phyloP scores from a whole-genome alignment of 129 eudicot genomes.

The Flaveria linearis region DNA sequence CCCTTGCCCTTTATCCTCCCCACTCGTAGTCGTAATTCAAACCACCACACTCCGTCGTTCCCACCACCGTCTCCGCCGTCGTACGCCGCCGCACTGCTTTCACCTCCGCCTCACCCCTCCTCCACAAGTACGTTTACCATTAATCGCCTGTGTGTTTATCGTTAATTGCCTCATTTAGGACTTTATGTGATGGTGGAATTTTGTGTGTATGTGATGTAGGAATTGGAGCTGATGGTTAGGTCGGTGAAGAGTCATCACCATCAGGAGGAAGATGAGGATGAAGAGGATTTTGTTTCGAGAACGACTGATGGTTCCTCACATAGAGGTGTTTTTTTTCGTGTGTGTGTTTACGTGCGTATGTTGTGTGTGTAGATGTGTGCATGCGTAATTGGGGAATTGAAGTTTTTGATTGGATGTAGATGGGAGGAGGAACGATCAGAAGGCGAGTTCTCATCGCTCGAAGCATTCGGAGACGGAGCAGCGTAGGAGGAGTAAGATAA shows the following conservation, averaged over 20 bases:
- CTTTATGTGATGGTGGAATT: background rate
- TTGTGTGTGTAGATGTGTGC: slow-evolving; percentile 10
- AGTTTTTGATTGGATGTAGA: slow-evolving; percentile 37
- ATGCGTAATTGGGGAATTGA: slow-evolving; percentile 22
- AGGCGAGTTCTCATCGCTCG: slow-evolving; percentile 52
- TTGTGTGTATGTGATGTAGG: slow-evolving; percentile 14
- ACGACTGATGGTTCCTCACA: slow-evolving; percentile 49
- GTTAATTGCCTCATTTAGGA: slow-evolving; percentile 18
- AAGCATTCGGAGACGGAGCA: slow-evolving; percentile 99
- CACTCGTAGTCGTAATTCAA: slow-evolving; percentile 9
- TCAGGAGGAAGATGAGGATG: slow-evolving; percentile 49
- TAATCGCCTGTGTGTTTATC: slow-evolving; percentile 1
- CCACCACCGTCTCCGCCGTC: background rate
- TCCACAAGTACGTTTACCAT: background rate
- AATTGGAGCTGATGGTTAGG: slow-evolving; percentile 51
- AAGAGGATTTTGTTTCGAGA: slow-evolving; percentile 46
- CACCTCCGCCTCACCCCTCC: slow-evolving; percentile 16
- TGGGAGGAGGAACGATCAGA: slow-evolving; percentile 50
- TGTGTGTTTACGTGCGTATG: background rate
- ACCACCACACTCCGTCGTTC: slow-evolving; percentile 30
- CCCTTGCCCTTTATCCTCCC: slow-evolving; percentile 28
- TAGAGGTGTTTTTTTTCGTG: slow-evolving; percentile 33
- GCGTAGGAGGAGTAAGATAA: slow-evolving; percentile 84
- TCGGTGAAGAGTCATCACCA: slow-evolving; percentile 41
- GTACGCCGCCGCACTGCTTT: background rate